Percentiles rank a stretch among this genome's conserved stretches.
Conservation (phyloP, 140 eudicot species). For the Anethum foeniculum region DNA sequence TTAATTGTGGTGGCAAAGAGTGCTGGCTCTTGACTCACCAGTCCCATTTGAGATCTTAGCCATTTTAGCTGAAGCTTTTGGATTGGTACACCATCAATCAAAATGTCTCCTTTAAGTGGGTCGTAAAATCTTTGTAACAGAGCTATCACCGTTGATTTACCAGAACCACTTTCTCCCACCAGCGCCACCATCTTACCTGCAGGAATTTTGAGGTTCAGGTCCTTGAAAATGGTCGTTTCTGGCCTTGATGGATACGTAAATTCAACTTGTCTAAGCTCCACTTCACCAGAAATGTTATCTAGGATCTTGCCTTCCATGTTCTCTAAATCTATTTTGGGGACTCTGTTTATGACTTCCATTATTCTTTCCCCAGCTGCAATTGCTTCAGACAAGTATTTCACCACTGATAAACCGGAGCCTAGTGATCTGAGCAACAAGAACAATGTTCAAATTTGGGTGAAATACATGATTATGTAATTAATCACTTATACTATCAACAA, state of each 20-base stretch:
- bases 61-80: conserved; percentile 66
- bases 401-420: conserved; percentile 66
- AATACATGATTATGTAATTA: not conserved
- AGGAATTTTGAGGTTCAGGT: conserved; percentile 49
- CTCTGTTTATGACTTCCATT: conserved; percentile 53
- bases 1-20: conserved; percentile 70
- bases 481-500: not conserved
- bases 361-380: conserved; percentile 60
- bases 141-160: conserved; percentile 78
- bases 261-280: conserved; percentile 44
- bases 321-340: conserved; percentile 69
- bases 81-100: conserved; percentile 58
- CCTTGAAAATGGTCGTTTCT: conserved; percentile 43
- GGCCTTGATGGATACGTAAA: conserved; percentile 81
- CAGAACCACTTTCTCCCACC: conserved; percentile 92
- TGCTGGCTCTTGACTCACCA: conserved; percentile 93
- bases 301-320: conserved; percentile 63
- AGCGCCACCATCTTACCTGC: conserved; percentile 68
- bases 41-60: conserved; percentile 88
- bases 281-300: conserved; percentile 42
- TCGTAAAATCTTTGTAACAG: conserved; percentile 68
- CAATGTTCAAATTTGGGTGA: not conserved
- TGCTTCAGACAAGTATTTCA: conserved; percentile 80
- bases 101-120: conserved; percentile 59
- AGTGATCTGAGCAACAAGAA: conserved; percentile 40